Conservation (phyloP, 192 early-diverging fungal genomes). For the Coemansia biformis region DNA sequence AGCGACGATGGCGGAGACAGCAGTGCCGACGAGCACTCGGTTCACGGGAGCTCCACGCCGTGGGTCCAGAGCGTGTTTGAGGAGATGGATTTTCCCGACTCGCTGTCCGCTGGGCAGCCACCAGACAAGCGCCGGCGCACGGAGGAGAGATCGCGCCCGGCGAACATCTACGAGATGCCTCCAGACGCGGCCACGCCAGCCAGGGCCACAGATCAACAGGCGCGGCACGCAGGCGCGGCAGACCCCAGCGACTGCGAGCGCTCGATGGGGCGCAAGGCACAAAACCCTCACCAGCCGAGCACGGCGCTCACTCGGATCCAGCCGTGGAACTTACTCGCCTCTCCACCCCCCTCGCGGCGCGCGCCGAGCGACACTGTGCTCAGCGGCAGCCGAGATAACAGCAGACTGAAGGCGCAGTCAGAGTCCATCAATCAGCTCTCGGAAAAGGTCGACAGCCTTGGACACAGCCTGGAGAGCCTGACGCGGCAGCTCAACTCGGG, state of each 20-base stretch:
- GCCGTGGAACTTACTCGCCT: slow-evolving; percentile 6
- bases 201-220: background rate
- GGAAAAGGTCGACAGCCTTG: slow-evolving; percentile 15
- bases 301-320: slow-evolving; percentile 27
- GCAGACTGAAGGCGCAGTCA: slow-evolving; percentile 10
- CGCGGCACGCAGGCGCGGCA: background rate
- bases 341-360: background rate
- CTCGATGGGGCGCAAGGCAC: slow-evolving; percentile 12
- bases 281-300: slow-evolving; percentile 8
- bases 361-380: too few species aligned
- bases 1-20: background rate
- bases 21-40: background rate
- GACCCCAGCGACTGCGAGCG: background rate
- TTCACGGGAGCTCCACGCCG: background rate
- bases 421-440: slow-evolving; percentile 31
- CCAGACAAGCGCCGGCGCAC: slow-evolving; percentile 27
- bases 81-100: slow-evolving; percentile 30
- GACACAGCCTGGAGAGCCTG: slow-evolving; percentile 20
- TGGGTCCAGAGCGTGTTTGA: slow-evolving; percentile 27
- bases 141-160: background rate
- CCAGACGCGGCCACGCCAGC: slow-evolving; percentile 10
- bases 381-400: background rate
- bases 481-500: slow-evolving; percentile 16
- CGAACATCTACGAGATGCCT: slow-evolving; percentile 17
- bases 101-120: slow-evolving; percentile 11